Conservation (phyloP, 192 early-diverging fungal genomes). For the Bifiguratus adelaidae region DNA sequence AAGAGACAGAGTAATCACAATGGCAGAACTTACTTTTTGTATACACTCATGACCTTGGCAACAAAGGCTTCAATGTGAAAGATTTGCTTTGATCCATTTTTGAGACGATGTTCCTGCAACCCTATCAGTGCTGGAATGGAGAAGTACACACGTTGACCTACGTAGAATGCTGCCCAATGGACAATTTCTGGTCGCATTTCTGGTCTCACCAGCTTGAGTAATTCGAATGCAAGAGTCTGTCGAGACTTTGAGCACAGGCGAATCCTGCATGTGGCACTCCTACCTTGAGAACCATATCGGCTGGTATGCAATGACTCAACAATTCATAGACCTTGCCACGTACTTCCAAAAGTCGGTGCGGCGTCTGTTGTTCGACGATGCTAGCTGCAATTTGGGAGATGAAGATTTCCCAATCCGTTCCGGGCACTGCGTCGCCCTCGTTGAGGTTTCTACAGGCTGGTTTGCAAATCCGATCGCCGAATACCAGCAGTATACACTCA, state of each 20-base stretch:
- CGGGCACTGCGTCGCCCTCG: conserved; percentile 41
- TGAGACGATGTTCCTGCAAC: conserved; percentile 69
- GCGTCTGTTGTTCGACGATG: conserved; percentile 70
- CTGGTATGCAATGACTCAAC: conserved; percentile 81
- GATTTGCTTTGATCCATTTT: conserved; percentile 80
- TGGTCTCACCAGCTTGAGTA: conserved; percentile 59
- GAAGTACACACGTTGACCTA: conserved; percentile 11
- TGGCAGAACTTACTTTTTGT: conserved; percentile 52
- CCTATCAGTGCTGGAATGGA: background rate
- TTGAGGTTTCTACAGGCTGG: conserved; percentile 18
- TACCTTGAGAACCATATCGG: conserved; percentile 71
- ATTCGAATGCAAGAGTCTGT: conserved; percentile 58
- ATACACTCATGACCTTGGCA: conserved; percentile 84
- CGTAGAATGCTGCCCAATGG: conserved; percentile 70
- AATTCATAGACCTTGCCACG: conserved; percentile 79
- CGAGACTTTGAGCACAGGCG: background rate
- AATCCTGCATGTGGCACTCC: background rate
- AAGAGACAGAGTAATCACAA: background rate
- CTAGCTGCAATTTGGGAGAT: conserved; percentile 52
- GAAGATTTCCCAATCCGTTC: conserved; percentile 84
- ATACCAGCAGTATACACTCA: conserved; percentile 26
- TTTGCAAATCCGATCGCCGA: background rate
- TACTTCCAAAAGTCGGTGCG: conserved; percentile 58
- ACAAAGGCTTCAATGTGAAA: conserved; percentile 94
- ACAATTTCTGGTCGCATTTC: conserved; percentile 57